phyloP scores from a whole-genome alignment of 2,329 filamentous ascomycete species.

The Clonostachys rosea region DNA sequence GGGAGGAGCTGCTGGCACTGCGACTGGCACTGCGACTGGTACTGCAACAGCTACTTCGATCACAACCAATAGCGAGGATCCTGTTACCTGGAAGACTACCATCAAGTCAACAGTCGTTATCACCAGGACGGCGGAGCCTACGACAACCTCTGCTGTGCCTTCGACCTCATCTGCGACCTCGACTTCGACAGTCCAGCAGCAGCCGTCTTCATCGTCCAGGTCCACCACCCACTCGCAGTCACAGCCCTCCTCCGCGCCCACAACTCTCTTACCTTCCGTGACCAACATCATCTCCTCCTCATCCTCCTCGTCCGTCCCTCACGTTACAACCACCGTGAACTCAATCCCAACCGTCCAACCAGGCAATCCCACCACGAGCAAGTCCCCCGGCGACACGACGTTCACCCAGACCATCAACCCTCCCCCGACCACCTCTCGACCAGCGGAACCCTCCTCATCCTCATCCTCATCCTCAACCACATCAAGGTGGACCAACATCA shows the following conservation, averaged over 20 bases:
- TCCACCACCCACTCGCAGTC: not conserved
- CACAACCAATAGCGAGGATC: conserved; percentile 2
- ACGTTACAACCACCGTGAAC: no score
- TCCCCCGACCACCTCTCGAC: not conserved
- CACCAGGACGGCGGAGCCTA: conserved; percentile 2
- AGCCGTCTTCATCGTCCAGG: not conserved
- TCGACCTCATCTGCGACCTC: not conserved
- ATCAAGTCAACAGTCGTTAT: not conserved
- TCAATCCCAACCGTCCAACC: no score
- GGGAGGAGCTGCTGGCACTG: conserved; percentile 13
- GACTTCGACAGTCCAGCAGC: not conserved
- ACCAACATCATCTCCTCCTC: not conserved
- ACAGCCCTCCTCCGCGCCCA: not conserved
- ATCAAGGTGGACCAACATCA: not conserved
- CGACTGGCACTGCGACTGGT: conserved; percentile 1
- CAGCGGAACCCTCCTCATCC: not conserved
- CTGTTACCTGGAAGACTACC: not conserved
- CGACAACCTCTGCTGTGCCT: not conserved
- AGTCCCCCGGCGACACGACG: not conserved
- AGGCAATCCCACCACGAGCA: no score
- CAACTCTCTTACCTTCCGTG: not conserved
- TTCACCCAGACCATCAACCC: conserved; percentile 1
- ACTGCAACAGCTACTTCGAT: conserved; percentile 6
- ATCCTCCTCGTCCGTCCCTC: no score
- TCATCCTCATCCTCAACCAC: conserved; percentile 17